Base-by-base conservation (phyloP, 352 stramenopile species). In the Phytophthora pseudosyringae region DNA sequence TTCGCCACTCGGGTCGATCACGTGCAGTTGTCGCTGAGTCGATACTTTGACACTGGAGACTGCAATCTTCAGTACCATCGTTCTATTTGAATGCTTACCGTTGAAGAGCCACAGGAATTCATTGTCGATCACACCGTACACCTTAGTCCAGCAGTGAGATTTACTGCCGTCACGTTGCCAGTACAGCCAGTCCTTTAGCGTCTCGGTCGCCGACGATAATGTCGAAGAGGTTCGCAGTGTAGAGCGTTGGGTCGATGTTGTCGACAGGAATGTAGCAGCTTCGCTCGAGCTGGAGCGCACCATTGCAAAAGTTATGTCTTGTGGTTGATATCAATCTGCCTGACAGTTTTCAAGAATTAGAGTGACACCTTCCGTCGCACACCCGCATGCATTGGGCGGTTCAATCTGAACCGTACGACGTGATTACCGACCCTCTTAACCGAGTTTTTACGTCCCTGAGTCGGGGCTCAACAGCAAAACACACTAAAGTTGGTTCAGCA, bases 41-140 rank as follows among this genome's bases (percentile, higher is more conserved):
- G 81, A 90, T 31, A 77, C 71, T 28, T 90, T 75, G 53, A 92
- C 85, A 39, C 78, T 88, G 0, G 81, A 78, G 16, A 92, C 83
- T 5, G 85, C 85, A 56, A 94, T 92, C 59, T 91, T 83, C 41
- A 94, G 66, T 29, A 94, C 80, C 49, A 92, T 74, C 31, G 76
- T 83, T 49, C 71, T 67, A 39, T 67, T 67, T 28, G 67, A 69
- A 59, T 90, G 87, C 18, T 80, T 83, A 33, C 77, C 74, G 57
- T 90, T 88, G 59, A 91, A 92, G 28, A 94, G 77, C 76, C 84
- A 90, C 49, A 94, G 63, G 59, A 94, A 92, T 59, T 94, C 85
- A 58, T 89, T 83, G 69, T 94, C 78, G 9, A 92, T 69, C 55
- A 91, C 81, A 35, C 68, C 83, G 65, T 88, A 94, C 21, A 94